phyloP scores from a whole-genome alignment of 495 filamentous ascomycete species.

The Penicillium longicatenatum region DNA sequence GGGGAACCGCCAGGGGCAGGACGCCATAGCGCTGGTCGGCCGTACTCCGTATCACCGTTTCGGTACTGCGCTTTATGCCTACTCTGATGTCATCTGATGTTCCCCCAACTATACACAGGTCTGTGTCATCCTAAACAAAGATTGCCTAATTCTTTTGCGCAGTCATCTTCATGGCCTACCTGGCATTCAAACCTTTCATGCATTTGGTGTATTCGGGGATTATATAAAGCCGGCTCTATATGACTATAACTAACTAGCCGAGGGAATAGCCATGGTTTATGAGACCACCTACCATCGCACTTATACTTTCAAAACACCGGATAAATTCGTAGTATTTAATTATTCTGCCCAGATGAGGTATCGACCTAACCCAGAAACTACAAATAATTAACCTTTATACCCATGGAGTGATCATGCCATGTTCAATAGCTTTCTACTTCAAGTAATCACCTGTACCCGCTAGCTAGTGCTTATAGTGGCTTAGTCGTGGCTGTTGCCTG shows the following conservation, averaged over 20 bases:
- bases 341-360: too few relatives aligned
- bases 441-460: background rate
- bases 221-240: background rate
- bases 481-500: background rate
- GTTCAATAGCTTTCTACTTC: background rate
- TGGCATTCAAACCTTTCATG: background rate
- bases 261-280: background rate
- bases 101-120: background rate
- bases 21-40: constrained; percentile 7
- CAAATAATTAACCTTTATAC: too few relatives aligned
- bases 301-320: too few relatives aligned
- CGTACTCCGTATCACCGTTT: constrained; percentile 6
- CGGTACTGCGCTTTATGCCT: background rate
- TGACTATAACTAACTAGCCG: too few relatives aligned
- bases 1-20: constrained; percentile 21
- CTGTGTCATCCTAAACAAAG: too few relatives aligned
- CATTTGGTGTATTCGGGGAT: background rate
- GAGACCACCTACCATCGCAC: background rate
- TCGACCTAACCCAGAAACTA: too few relatives aligned
- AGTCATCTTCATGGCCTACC: background rate
- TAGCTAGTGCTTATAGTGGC: background rate
- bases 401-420: too few relatives aligned
- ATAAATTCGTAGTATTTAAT: too few relatives aligned
- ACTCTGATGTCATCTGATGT: background rate
- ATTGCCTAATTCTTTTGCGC: too few relatives aligned